Conservation (phyloP, 2,329 filamentous ascomycete species). For the Pseudocercospora ulei region DNA sequence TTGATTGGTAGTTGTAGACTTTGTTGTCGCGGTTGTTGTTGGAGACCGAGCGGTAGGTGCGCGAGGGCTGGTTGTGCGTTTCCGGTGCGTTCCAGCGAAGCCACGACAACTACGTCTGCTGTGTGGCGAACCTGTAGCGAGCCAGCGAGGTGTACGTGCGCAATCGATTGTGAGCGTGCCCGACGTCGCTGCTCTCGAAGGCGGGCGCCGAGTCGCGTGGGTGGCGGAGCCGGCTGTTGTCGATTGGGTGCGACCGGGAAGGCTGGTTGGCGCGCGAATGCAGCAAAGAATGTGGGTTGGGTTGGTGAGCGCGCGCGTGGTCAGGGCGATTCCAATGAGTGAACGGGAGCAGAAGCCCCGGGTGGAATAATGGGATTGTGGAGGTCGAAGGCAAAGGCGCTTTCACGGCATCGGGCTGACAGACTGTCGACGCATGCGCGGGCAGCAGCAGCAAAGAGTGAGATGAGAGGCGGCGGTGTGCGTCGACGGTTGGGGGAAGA, state of each 20-base stretch:
- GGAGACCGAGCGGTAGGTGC: conserved; percentile 16
- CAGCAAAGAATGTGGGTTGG: conserved; percentile 16
- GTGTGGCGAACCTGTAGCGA: conserved; percentile 4
- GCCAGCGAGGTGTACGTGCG: conserved; percentile 8
- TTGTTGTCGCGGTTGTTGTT: conserved; percentile 10
- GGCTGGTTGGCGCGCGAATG: conserved; percentile 15
- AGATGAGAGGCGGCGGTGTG: conserved; percentile 1
- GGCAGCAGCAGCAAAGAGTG: conserved; percentile 5
- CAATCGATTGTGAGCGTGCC: conserved; percentile 4
- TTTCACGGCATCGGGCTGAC: conserved; percentile 16
- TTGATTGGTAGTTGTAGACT: conserved; percentile 9
- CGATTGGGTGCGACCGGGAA: conserved; percentile 7
- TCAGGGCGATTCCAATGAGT: conserved; percentile 16
- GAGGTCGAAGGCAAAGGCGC: conserved; percentile 9
- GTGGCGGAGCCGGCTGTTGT: conserved; percentile 10
- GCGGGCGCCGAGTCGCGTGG: conserved; percentile 5
- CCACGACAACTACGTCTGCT: conserved; percentile 22
- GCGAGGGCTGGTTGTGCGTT: conserved; percentile 12
- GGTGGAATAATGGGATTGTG: conserved; percentile 18
- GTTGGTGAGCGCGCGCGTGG: conserved; percentile 13
- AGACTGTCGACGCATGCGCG: conserved; percentile 9
- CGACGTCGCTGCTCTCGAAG: conserved; percentile 6
- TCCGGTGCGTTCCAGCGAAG: conserved; percentile 20
- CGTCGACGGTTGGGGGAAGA: conserved; percentile 7
- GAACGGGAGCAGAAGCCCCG: conserved; percentile 16